phyloP scores from a whole-genome alignment of 2,329 filamentous ascomycete species.

The Talaromyces sp. region DNA sequence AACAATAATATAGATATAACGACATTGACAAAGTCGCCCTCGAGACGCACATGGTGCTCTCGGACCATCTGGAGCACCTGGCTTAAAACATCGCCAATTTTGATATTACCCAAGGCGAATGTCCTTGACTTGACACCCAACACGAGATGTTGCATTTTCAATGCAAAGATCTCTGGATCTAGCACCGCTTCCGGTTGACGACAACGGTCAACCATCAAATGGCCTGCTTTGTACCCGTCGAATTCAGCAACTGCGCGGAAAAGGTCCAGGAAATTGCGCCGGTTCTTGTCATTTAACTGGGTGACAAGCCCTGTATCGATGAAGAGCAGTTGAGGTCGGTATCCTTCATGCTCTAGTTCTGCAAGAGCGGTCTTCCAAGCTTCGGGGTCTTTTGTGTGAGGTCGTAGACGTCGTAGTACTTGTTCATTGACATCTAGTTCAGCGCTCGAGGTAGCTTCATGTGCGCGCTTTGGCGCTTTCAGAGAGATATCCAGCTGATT shows the following conservation, averaged over 20 bases:
- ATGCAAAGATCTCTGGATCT: constrained; percentile 82
- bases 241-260: constrained; percentile 97
- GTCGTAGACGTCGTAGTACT: constrained; percentile 74
- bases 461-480: constrained; percentile 40
- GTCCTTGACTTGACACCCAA: constrained; percentile 86
- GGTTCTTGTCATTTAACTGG: constrained; percentile 81
- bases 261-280: constrained; percentile 86
- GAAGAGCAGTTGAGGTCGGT: constrained; percentile 90
- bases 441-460: constrained; percentile 45
- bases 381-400: constrained; percentile 62
- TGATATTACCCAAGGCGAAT: constrained; percentile 87
- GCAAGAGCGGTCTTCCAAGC: constrained; percentile 72
- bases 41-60: constrained; percentile 83
- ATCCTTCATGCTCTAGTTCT: constrained; percentile 80
- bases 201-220: constrained; percentile 94
- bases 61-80: constrained; percentile 90
- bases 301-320: constrained; percentile 96
- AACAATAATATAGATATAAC: constrained; percentile 90
- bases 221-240: constrained; percentile 89
- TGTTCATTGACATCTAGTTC: constrained; percentile 79
- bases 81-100: constrained; percentile 91
- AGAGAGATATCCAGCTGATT: constrained; percentile 65
- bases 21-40: constrained; percentile 98
- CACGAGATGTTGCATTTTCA: constrained; percentile 96
- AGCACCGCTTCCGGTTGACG: constrained; percentile 87